Evolutionary conservation across 2,329 filamentous ascomycete species (phyloP), one percentile per base, ranked within the genome.

Genomic region (Helotiales sp.): DNA sequence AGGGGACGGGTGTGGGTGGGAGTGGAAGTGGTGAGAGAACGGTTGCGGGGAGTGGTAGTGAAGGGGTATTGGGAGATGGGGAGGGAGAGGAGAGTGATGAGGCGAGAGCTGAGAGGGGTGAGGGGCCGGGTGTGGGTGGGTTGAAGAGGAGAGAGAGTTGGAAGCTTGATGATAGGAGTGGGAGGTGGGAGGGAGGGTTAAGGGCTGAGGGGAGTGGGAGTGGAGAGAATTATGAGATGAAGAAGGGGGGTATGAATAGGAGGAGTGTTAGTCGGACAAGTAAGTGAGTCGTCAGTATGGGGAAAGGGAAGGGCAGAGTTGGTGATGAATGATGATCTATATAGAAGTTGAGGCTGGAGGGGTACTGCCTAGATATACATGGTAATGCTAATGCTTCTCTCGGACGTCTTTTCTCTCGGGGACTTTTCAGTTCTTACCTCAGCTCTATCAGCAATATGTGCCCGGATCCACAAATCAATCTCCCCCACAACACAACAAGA

Each of bases 171-270:
- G 62, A 56, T 10, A 59, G 64, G 17, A 61, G 57, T 61, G 58
- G 56, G 10, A 40, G 53, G 22, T 47, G 62, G 56, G 54, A 58
- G 29, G 48, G 51, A 5, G 52, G 54, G n/a, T 19, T 34, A 12
- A 4, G 57, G 52, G 55, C 52, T 22, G 60, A 60, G 29, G 60
- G 62, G 55, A 63, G 50, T 40, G 40, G 46, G 5, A 48, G 27
- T 29, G 63, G 52, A 5, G 67, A 65, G 10, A 56, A 53, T 24
- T 65, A 67, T 44, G 69, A 72, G 62, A 71, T 73, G 67, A 54
- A 55, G 27, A 31, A 50, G 15, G 53, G 62, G 13, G n/a, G n/a
- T n/a, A 50, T 63, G 15, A 59, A 46, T 36, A 65, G 62, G 38
- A 64, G 65, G 51, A 68, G 67, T 44, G 40, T 27, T 13, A 44